Base-by-base conservation (phyloP, 148 eudicot genomes). In the Euryodendron excelsum region DNA sequence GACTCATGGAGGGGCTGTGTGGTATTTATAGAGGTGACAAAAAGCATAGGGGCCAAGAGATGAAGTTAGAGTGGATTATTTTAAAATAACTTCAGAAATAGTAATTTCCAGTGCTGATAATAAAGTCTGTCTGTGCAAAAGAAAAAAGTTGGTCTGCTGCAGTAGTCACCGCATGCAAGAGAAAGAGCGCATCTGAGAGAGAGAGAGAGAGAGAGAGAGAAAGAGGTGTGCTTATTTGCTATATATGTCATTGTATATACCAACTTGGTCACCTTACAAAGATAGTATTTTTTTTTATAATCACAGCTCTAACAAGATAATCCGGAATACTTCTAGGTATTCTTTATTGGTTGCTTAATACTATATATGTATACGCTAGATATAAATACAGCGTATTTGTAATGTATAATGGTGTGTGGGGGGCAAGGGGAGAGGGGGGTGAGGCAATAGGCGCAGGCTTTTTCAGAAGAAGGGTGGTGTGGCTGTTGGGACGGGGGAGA, bases 391-490 rank as follows among this genome's bases (percentile, higher is more conserved):
- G 45, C 9, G 45, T 41, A 13, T 52, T 28, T 33, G 39, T 10
- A 1, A 1, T 39, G 2, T 61, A 53, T 3, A 58, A 27, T n/a
- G 45, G 3, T 6, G 17, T 13, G 33, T 17, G 12, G 9, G 36
- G 37, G 47, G 31, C 1, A 36, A 17, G 2, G 20, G 5, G 52
- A 50, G 11, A 14, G n/a, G 18, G 15, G 39, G 5, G 34, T 17
- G 69, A n/a, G n/a, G 74, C 76, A 79, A 72, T 52, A 76, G 78
- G 70, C n/a, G 21, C 83, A 77, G 79, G 83, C 81, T 77, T 84
- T 84, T 74, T 34, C 76, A 77, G 81, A 36, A 76, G 44, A 69
- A 39, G 78, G 45, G 33, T 0, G 3, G 2, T 1, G 8, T 28
- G 3, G n/a, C n/a, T n/a, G 30, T 25, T 60, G 36, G 12, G 10